A percentile compares a stretch with the other conserved stretches of the same genome.
Evolutionary conservation across 2,329 filamentous ascomycete species (phyloP).

Genomic region (Aspergillus sp.): DNA sequence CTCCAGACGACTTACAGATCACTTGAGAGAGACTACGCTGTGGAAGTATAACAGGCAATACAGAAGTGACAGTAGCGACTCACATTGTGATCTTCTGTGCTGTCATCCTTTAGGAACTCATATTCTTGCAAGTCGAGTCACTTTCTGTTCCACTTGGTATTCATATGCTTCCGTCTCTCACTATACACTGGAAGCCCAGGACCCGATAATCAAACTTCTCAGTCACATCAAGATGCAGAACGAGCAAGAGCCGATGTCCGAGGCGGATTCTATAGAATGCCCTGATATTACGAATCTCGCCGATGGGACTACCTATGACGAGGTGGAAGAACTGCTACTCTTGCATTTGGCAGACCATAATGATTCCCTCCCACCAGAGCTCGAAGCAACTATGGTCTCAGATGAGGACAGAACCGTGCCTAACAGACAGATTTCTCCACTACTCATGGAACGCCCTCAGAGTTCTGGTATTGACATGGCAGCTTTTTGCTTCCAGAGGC

Average conservation of each 20-base stretch:
- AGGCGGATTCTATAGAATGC: neutral
- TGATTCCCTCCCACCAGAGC: constrained; percentile 18
- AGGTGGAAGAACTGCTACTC: constrained; percentile 24
- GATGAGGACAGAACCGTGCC: constrained; percentile 18
- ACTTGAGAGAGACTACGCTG: too few species aligned
- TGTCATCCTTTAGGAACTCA: too few species aligned
- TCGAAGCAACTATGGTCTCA: constrained; percentile 14
- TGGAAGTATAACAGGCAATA: too few species aligned
- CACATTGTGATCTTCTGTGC: too few species aligned
- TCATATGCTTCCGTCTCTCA: too few species aligned
- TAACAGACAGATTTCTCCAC: constrained; percentile 14
- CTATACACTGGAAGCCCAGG: neutral
- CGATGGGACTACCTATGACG: constrained; percentile 11
- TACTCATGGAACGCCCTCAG: constrained; percentile 36
- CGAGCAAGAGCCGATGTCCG: neutral
- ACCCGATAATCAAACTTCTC: neutral
- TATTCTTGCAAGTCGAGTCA: neutral
- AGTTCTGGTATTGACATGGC: constrained; percentile 32
- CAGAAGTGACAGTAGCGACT: too few species aligned
- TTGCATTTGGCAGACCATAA: constrained; percentile 21
- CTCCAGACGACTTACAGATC: too few species aligned
- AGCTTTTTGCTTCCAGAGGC: constrained; percentile 39
- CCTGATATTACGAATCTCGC: neutral
- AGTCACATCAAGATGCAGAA: neutral
- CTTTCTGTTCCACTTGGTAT: neutral